Evolutionary conservation across 331 rosid species (phyloP).

Genomic region (Quercus lobata): DNA sequence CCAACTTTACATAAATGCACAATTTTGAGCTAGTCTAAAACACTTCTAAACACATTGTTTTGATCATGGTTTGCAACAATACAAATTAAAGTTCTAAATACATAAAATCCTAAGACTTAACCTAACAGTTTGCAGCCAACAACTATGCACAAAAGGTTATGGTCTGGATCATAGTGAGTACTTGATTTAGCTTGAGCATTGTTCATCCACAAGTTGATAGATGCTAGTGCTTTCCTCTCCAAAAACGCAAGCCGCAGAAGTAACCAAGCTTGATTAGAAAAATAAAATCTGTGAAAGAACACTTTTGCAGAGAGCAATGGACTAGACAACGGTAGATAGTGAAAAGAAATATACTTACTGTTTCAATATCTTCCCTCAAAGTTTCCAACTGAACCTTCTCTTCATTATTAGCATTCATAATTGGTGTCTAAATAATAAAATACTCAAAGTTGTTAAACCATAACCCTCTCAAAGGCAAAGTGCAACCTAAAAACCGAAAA

Average conservation of each 20-base stretch:
- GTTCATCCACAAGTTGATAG: slow-evolving; percentile 91
- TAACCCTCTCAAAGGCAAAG: not conserved
- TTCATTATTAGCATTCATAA: slow-evolving; percentile 41
- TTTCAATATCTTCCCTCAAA: slow-evolving; percentile 55
- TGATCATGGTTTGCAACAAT: too few relatives aligned
- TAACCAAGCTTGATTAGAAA: slow-evolving; percentile 14
- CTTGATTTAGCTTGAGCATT: slow-evolving; percentile 70
- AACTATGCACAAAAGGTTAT: slow-evolving; percentile 76
- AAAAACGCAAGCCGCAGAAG: slow-evolving; percentile 59
- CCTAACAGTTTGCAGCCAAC: slow-evolving; percentile 79
- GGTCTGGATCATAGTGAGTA: slow-evolving; percentile 92
- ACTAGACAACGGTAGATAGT: slow-evolving; percentile 9
- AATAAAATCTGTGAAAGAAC: not conserved
- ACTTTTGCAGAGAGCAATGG: not conserved
- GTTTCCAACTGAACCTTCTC: slow-evolving; percentile 60
- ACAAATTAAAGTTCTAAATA: too few relatives aligned
- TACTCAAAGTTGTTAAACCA: not conserved
- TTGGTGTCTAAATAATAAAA: slow-evolving; percentile 52
- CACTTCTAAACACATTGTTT: too few relatives aligned
- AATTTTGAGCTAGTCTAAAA: too few relatives aligned
- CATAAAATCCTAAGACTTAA: too few relatives aligned
- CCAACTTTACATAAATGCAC: too few relatives aligned
- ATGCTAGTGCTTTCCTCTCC: slow-evolving; percentile 51
- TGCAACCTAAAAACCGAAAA: slow-evolving; percentile 2
- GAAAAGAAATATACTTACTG: slow-evolving; percentile 36